These are phyloP conservation scores for Apiospora aurea DNA, from an alignment of 2,329 filamentous ascomycete genomes.

Conservation along the genomic window DNA sequence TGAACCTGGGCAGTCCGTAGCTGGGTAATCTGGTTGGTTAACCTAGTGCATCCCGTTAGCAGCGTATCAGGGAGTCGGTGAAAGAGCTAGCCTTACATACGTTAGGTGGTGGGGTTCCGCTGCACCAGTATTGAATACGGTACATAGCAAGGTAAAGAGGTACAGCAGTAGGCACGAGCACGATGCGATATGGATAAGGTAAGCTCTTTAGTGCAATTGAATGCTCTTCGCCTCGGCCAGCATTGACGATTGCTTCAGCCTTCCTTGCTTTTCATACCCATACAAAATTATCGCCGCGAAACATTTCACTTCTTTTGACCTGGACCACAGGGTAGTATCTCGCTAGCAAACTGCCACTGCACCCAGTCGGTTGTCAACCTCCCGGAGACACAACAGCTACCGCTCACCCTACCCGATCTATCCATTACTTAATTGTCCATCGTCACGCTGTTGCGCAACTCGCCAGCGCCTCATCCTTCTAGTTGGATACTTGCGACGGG, in stretches of 20 bases:
- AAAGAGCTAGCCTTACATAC: too few relatives aligned
- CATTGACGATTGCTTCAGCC: conserved; percentile 18
- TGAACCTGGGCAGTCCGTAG: background rate
- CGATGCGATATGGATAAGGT: conserved; percentile 1
- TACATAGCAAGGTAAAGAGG: too few relatives aligned
- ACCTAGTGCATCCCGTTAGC: background rate
- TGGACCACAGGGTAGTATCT: background rate
- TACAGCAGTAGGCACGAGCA: background rate
- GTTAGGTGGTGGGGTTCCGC: background rate
- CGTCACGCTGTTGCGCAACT: conserved; percentile 5
- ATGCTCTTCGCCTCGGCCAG: background rate
- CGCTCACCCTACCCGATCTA: background rate
- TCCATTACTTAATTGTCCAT: background rate
- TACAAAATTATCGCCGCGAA: background rate
- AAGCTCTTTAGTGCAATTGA: background rate
- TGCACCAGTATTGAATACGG: background rate
- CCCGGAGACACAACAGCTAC: background rate
- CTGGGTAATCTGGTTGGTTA: background rate
- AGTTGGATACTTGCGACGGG: background rate
- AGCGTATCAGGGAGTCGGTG: background rate
- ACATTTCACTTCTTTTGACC: background rate
- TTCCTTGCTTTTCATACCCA: background rate
- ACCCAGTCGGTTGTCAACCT: background rate
- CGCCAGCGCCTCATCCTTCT: background rate
- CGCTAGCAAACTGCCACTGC: background rate